Base-by-base conservation (phyloP, 768 basidiomycete genomes). In the Lactarius vividus region DNA sequence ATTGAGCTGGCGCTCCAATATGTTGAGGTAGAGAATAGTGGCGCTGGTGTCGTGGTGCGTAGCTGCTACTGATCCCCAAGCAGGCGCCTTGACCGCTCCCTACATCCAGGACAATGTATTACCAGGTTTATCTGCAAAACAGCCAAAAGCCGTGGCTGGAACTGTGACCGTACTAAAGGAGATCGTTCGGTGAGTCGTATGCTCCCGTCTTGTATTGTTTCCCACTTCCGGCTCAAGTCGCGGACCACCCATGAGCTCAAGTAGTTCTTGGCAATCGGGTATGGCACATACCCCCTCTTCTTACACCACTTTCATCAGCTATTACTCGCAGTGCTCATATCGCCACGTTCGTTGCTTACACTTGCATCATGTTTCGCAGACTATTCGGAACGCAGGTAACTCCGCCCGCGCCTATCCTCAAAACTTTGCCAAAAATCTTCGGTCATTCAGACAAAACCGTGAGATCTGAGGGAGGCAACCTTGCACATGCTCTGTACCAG, bases 371-470 rank as follows among this genome's bases (percentile, higher is more conserved):
- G 39, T 57, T 42, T 46, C 59, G 11, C 69, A 98, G 96, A 57
- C 74, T 79, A 44, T 98, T 96, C 75, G 97, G 97, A 59, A 81
- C 82, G 7, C 86, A 88, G 73, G 82, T 82, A n/a, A 82, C 86
- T 18, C 87, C 88, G 13, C 84, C 90, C 6, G 84, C 91, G 42
- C 87, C 89, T 15, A 80, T 98, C n/a, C 82, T 98, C 62, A 96
- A 96, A 73, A 76, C 84, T 7, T 77, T 99, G 26, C 91, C 96
- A 40, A 96, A 95, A 79, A 93, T 98, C 57, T 99, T 98, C 64
- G 86, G 87, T 4, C 97, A 99, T 73, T 88, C 86, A 18, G 97
- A 99, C 77, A 98, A 98, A 79, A 89, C 86, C 31, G 97, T 99
- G 60, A 91, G 97, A 66, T 86, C 92, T 1, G 97, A 99, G 78